Conservation (phyloP, 305 asterid species). For the Caryopteris hybrid region DNA sequence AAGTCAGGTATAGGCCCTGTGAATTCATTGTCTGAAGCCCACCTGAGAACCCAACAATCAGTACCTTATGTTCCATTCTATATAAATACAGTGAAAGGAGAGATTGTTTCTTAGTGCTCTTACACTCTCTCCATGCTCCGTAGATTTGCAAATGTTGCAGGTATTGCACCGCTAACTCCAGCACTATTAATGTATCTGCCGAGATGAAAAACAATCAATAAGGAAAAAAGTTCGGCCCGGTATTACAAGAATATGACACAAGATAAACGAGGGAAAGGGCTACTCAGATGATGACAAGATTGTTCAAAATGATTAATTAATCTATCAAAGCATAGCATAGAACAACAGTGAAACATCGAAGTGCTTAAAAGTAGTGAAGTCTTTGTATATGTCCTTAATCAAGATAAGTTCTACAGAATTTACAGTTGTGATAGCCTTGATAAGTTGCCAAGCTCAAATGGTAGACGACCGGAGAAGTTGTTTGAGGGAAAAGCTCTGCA, state of each 20-base stretch:
- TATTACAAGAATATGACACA: too few species aligned
- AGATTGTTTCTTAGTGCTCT: background rate
- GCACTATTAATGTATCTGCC: slow-evolving; percentile 42
- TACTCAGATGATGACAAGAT: too few species aligned
- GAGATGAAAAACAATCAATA: background rate
- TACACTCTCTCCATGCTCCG: slow-evolving; percentile 37
- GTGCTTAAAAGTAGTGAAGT: too few species aligned
- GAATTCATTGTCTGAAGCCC: slow-evolving; percentile 45
- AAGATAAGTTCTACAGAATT: too few species aligned
- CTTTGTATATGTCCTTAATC: too few species aligned
- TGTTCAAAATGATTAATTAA: too few species aligned
- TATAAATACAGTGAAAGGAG: background rate
- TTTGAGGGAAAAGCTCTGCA: slow-evolving; percentile 43
- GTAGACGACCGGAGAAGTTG: slow-evolving; percentile 76
- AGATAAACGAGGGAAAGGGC: too few species aligned
- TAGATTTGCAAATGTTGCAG: slow-evolving; percentile 38
- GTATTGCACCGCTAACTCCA: slow-evolving; percentile 55
- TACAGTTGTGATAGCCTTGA: slow-evolving; percentile 38
- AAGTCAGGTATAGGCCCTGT: slow-evolving; percentile 53
- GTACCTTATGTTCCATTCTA: background rate
- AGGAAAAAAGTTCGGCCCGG: background rate
- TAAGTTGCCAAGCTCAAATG: slow-evolving; percentile 60
- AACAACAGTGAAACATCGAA: too few species aligned
- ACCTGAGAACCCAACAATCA: slow-evolving; percentile 32
- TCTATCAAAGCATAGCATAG: too few species aligned